A percentile compares a stretch with the other conserved stretches of the same genome.
phyloP scores from a whole-genome alignment of 2,329 filamentous ascomycete genomes.

The Beauveria scarabaeidicola region DNA sequence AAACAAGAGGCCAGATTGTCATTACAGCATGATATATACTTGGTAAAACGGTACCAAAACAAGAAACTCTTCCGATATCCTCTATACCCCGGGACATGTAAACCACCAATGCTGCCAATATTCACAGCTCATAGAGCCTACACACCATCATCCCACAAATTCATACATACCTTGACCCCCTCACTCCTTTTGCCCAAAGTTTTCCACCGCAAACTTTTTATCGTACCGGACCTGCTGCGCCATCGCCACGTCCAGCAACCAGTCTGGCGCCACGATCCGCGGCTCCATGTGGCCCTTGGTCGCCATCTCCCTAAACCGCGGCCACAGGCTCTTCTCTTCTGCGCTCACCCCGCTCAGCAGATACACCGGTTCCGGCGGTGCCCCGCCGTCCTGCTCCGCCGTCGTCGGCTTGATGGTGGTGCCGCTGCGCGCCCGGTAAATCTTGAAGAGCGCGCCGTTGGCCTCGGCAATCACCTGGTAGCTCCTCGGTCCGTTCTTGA shows the following conservation, averaged over 20 bases:
- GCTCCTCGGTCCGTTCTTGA: constrained; percentile 73
- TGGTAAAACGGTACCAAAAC: not conserved
- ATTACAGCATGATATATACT: constrained; percentile 1
- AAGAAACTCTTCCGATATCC: not conserved
- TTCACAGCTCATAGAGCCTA: too few species aligned
- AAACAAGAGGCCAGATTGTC: not conserved
- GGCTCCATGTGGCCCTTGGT: constrained; percentile 69
- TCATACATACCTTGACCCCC: not conserved
- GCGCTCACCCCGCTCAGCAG: constrained; percentile 62
- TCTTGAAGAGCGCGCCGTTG: constrained; percentile 76
- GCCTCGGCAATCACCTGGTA: constrained; percentile 79
- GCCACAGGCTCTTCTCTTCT: constrained; percentile 69
- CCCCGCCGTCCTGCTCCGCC: constrained; percentile 54
- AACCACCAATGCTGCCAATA: not conserved
- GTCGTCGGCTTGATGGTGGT: constrained; percentile 57
- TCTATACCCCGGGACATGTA: not conserved
- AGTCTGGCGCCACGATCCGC: constrained; percentile 75
- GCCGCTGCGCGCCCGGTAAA: constrained; percentile 67
- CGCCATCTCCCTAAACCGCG: constrained; percentile 72
- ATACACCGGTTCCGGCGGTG: constrained; percentile 65
- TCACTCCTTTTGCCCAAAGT: constrained; percentile 28
- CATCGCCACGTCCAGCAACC: constrained; percentile 86
- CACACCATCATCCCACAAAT: too few species aligned
- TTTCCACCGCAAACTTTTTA: constrained; percentile 48
- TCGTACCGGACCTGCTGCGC: constrained; percentile 68